Conservation (phyloP, 2,329 filamentous ascomycete species). For the Pseudomassariella vexata region DNA sequence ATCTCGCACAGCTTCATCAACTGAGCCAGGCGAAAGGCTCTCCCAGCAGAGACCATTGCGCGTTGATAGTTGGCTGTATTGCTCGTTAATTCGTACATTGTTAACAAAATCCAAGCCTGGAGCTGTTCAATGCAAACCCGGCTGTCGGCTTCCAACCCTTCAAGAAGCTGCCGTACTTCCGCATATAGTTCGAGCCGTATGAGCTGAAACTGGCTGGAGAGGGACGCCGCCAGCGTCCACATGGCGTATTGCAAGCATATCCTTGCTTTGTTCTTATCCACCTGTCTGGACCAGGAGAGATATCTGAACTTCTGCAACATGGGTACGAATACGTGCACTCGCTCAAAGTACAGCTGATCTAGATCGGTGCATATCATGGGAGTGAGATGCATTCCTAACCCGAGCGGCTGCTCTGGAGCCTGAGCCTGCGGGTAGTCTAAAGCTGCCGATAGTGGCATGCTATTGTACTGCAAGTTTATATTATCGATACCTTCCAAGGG, state of each 20-base stretch:
- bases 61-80: conserved; percentile 6
- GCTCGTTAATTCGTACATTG: conserved; percentile 8
- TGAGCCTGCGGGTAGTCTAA: too few relatives aligned
- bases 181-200: conserved; percentile 16
- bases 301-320: conserved; percentile 20
- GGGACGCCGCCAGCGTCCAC: conserved; percentile 22
- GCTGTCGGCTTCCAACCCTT: too few relatives aligned
- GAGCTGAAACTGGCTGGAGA: conserved; percentile 22
- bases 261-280: conserved; percentile 10
- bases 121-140: conserved; percentile 5
- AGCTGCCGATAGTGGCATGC: neutral
- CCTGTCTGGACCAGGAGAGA: conserved; percentile 13
- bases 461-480: conserved; percentile 1
- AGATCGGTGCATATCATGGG: conserved; percentile 12
- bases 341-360: conserved; percentile 19
- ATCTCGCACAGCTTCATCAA: conserved; percentile 6
- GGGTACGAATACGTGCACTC: conserved; percentile 20
- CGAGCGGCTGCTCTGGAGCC: neutral
- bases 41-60: conserved; percentile 7
- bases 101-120: conserved; percentile 10
- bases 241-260: conserved; percentile 23
- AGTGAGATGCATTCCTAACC: conserved; percentile 5
- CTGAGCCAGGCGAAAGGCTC: conserved; percentile 10
- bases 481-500: too few relatives aligned
- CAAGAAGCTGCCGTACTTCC: conserved; percentile 18